Evolutionary conservation across 164 flowering plant genomes (phyloP).

Genomic region (Vitis amurensis): DNA sequence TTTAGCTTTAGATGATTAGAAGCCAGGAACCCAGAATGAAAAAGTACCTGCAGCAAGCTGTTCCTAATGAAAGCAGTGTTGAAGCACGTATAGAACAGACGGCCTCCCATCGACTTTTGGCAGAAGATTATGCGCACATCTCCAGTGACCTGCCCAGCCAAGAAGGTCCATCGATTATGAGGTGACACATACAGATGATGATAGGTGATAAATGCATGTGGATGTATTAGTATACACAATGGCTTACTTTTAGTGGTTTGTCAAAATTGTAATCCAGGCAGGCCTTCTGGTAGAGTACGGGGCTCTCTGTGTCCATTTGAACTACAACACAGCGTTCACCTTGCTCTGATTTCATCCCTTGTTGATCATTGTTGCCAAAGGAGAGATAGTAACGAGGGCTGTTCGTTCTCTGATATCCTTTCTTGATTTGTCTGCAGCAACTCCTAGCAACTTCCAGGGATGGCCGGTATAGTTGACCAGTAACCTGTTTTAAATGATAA

Average conservation of each 20-base stretch:
- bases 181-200: neutral
- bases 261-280: constrained; percentile 68
- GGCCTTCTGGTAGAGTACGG: constrained; percentile 56
- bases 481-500: constrained; percentile 31
- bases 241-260: constrained; percentile 54
- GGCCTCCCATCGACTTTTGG: constrained; percentile 74
- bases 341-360: constrained; percentile 22
- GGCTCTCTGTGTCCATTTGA: constrained; percentile 77
- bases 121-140: constrained; percentile 76
- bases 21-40: neutral
- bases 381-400: constrained; percentile 59
- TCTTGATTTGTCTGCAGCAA: constrained; percentile 54
- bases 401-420: constrained; percentile 42
- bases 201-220: no score
- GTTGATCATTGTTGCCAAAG: constrained; percentile 37
- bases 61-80: constrained; percentile 73
- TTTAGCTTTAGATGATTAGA: neutral
- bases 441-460: constrained; percentile 49
- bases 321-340: constrained; percentile 49
- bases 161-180: neutral
- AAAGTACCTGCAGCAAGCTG: constrained; percentile 69
- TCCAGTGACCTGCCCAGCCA: constrained; percentile 56
- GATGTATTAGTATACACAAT: neutral
- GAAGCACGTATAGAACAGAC: constrained; percentile 80
- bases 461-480: constrained; percentile 53